Conservation (phyloP, 2,329 filamentous ascomycete genomes). For the Aciculosporium take region DNA sequence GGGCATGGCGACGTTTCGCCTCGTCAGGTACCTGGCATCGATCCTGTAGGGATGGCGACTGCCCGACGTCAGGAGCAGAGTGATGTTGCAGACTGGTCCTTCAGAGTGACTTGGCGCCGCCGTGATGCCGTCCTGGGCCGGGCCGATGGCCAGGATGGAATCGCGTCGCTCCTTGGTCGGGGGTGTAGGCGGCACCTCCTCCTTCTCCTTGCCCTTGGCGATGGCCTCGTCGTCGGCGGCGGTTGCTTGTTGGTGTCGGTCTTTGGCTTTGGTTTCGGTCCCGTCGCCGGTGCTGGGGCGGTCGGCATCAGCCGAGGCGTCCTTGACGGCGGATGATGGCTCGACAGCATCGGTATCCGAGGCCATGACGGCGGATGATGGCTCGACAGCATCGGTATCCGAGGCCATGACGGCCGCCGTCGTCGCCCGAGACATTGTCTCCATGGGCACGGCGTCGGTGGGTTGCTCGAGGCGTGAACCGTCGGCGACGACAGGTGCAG, state of each 20-base stretch:
- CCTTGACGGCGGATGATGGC: constrained; percentile 7
- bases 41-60: constrained; percentile 82
- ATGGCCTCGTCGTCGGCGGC: constrained; percentile 7
- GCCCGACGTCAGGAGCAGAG: constrained; percentile 66
- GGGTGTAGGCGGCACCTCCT: constrained; percentile 13
- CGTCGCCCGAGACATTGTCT: constrained; percentile 17
- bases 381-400: constrained; percentile 9
- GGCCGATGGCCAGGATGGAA: constrained; percentile 28
- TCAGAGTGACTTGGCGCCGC: constrained; percentile 17
- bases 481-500: constrained; percentile 10
- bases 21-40: constrained; percentile 70
- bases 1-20: constrained; percentile 65
- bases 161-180: constrained; percentile 20
- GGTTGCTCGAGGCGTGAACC: constrained; percentile 20
- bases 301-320: constrained; percentile 7
- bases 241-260: constrained; percentile 10
- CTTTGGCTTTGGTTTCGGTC: not conserved
- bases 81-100: constrained; percentile 52
- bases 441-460: constrained; percentile 24
- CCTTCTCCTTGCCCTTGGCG: constrained; percentile 22
- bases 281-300: not conserved
- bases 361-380: constrained; percentile 7
- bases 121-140: constrained; percentile 27
- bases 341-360: constrained; percentile 8
- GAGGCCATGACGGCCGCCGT: constrained; percentile 3